Evolutionary conservation across 257 asterid species (phyloP).

Genomic region (Solanum verrucosum): DNA sequence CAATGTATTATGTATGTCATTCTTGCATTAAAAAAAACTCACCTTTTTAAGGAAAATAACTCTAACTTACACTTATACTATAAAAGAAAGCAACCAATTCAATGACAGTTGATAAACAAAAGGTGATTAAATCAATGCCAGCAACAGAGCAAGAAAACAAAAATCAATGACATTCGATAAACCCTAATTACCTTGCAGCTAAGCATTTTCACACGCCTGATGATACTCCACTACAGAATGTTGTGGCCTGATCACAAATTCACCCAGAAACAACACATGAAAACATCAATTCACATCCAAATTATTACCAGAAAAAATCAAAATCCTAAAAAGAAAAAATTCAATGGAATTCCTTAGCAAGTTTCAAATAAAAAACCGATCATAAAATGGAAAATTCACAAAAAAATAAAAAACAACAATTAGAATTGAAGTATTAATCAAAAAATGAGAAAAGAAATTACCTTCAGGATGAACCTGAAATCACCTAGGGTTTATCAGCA

Average conservation of each 20-base stretch:
- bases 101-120: not conserved
- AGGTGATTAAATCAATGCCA: not conserved
- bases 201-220: not conserved
- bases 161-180: not conserved
- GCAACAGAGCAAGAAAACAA: not conserved
- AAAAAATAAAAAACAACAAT: not conserved
- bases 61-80: not conserved
- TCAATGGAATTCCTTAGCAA: not conserved
- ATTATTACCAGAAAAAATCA: not conserved
- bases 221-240: not conserved
- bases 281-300: not conserved
- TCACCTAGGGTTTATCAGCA: not conserved
- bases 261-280: not conserved
- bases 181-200: not conserved
- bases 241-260: not conserved
- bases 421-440: not conserved
- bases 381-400: not conserved
- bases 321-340: not conserved
- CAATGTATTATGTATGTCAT: not conserved
- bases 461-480: not conserved
- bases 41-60: not conserved
- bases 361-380: not conserved
- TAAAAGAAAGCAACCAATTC: not conserved
- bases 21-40: not conserved
- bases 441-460: not conserved